Percentiles rank a stretch among this genome's conserved stretches.
Evolutionary conservation across 1,284 basidiomycete species (phyloP).

Genomic region (Rhodotorula sp.): DNA sequence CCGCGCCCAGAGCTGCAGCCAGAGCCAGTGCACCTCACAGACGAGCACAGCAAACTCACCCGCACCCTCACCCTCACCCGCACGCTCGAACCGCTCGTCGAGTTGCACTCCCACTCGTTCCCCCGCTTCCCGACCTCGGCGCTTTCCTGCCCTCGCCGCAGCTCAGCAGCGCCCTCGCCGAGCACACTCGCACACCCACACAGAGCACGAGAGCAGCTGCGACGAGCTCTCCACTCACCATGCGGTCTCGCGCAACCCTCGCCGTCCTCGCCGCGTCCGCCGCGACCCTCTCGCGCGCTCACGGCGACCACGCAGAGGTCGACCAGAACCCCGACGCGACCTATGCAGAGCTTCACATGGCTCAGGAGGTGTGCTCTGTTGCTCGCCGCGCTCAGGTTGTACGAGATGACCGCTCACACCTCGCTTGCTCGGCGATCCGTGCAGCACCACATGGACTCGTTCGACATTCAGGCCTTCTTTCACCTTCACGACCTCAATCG

Average conservation of each 20-base stretch:
- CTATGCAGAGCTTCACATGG: constrained; percentile 45
- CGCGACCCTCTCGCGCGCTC: constrained; percentile 16
- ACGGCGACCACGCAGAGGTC: constrained; percentile 36
- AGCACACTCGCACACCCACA: neutral
- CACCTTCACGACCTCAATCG: constrained; percentile 47
- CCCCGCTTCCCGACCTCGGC: too few species aligned
- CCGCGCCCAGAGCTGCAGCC: too few species aligned
- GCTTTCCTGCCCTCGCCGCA: neutral
- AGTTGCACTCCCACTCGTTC: too few species aligned
- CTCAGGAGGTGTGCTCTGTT: constrained; percentile 33
- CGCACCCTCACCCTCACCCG: too few species aligned
- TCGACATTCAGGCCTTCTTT: constrained; percentile 46
- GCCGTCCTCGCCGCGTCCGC: neutral
- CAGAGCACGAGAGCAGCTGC: too few species aligned
- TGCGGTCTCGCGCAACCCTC: neutral
- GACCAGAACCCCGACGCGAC: constrained; percentile 31
- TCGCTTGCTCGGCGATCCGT: neutral
- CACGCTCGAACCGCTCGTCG: too few species aligned
- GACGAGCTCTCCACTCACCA: neutral
- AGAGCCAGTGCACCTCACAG: too few species aligned
- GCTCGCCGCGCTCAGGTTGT: too few species aligned
- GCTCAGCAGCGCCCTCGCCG: neutral
- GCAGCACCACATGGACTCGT: constrained; percentile 45
- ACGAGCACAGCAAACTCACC: too few species aligned
- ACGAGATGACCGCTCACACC: neutral